Base-by-base conservation (phyloP, 192 early-diverging fungal species). In the Coemansia interrupta region DNA sequence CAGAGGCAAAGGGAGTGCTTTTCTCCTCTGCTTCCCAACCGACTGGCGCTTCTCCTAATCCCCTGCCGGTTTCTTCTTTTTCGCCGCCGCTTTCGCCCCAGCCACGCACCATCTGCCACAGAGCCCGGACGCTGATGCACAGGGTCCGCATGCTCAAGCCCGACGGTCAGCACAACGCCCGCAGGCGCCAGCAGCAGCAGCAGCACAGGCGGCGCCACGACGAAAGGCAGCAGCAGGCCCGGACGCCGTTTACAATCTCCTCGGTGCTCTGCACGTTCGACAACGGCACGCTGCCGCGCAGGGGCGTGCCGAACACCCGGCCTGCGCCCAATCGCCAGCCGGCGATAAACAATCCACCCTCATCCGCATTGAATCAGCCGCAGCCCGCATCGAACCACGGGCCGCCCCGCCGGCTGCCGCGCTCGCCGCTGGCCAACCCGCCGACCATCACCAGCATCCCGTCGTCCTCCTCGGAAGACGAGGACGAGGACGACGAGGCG, bases 361-460 rank as follows among this genome's bases (percentile, higher is more conserved):
- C n/a, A n/a, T n/a, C n/a, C n/a, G n/a, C n/a, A n/a, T n/a, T n/a
- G n/a, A n/a, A n/a, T 26, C 26, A 4, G 26, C 26, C 26, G 26
- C 26, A 26, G 26, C 26, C 26, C 26, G 19, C 36, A 22, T 32
- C 28, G 32, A 3, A 22, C 9, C 29, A 32, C 30, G 13, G 52
- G 36, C 18, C 5, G 52, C 32, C 39, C 53, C 73, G 73, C 38
- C 49, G 58, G 26, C 32, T 77, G 56, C 73, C 73, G 15, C 73
- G 73, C 32, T 77, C 73, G 60, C 73, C 73, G 14, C 64, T 77
- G 52, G 73, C 68, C 19, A 77, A 70, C 61, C 64, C 73, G 4
- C 29, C 17, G 17, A 18, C 43, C 19, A 45, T n/a, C 32, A 1
- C 17, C 9, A 12, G 11, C 32, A 17, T 39, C 52, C 7, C 14